Percentiles rank a stretch among this genome's conserved stretches.
phyloP scores from a whole-genome alignment of 208 protist genomes.

The Angomonas deanei region DNA sequence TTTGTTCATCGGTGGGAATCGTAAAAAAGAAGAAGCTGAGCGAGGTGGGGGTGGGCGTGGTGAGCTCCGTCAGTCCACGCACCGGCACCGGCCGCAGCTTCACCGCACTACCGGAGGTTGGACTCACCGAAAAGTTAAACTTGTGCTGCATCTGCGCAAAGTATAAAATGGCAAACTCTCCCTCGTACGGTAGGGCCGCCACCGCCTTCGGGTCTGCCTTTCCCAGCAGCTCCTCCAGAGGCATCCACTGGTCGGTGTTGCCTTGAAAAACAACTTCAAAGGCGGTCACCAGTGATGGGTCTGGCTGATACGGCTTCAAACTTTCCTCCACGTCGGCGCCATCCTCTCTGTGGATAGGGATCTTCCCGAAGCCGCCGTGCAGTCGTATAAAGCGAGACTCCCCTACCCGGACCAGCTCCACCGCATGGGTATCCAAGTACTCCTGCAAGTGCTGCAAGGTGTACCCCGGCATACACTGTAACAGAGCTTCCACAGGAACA shows the following conservation, averaged over 20 bases:
- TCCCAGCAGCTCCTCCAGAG: constrained; percentile 59
- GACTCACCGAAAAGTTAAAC: constrained; percentile 74
- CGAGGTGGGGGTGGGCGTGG: constrained; percentile 65
- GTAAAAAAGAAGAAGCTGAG: constrained; percentile 48
- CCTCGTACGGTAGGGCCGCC: constrained; percentile 48
- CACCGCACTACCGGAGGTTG: constrained; percentile 28
- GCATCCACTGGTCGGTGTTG: constrained; percentile 66
- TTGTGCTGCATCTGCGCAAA: constrained; percentile 91
- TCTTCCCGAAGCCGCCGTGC: constrained; percentile 62
- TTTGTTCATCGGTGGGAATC: constrained; percentile 39
- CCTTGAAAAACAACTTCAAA: constrained; percentile 65
- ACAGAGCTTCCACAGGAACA: constrained; percentile 56
- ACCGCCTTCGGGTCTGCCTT: constrained; percentile 43
- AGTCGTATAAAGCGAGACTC: constrained; percentile 64
- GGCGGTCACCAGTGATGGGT: constrained; percentile 18
- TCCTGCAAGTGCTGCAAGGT: constrained; percentile 71
- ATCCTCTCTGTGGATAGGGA: constrained; percentile 45
- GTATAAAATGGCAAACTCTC: constrained; percentile 65
- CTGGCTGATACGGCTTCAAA: constrained; percentile 48
- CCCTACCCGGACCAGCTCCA: constrained; percentile 64
- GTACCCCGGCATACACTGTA: constrained; percentile 81
- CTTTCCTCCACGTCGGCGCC: constrained; percentile 51
- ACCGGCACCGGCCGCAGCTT: constrained; percentile 60
- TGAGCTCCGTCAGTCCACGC: constrained; percentile 49
- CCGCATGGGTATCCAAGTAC: constrained; percentile 54